Evolutionary conservation across 768 basidiomycete genomes (phyloP).

Genomic region (Tephrocybe sp.): DNA sequence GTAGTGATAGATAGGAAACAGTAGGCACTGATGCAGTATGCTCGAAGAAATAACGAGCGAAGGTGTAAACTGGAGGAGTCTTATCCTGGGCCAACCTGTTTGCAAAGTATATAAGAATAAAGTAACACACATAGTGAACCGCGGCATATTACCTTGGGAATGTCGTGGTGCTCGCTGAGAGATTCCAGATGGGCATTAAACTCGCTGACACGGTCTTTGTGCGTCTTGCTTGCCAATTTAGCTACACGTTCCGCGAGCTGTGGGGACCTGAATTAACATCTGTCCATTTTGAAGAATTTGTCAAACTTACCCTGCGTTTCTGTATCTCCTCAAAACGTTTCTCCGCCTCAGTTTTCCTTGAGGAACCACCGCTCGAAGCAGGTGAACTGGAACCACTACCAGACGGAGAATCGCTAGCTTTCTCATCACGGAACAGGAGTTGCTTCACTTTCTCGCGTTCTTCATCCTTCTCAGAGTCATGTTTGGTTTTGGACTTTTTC

Average conservation of each 20-base stretch:
- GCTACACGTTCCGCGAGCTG: slow-evolving; percentile 75
- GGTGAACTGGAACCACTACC: slow-evolving; percentile 64
- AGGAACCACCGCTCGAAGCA: slow-evolving; percentile 43
- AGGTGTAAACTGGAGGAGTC: slow-evolving; percentile 19
- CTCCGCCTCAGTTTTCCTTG: slow-evolving; percentile 83
- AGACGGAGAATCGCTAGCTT: slow-evolving; percentile 41
- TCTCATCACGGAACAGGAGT: slow-evolving; percentile 45
- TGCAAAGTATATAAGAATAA: slow-evolving; percentile 13
- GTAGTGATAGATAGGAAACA: slow-evolving; percentile 4
- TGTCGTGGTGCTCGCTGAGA: slow-evolving; percentile 92
- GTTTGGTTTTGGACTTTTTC: slow-evolving; percentile 71
- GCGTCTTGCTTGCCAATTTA: slow-evolving; percentile 78
- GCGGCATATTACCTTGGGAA: slow-evolving; percentile 67
- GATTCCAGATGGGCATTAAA: slow-evolving; percentile 85
- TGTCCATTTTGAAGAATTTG: not conserved
- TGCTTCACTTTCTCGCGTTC: slow-evolving; percentile 52
- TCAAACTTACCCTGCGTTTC: slow-evolving; percentile 61
- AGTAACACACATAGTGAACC: slow-evolving; percentile 1
- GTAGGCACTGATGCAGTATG: not conserved
- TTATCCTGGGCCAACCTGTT: slow-evolving; percentile 87
- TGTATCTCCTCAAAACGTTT: slow-evolving; percentile 87
- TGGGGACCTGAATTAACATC: slow-evolving; percentile 5
- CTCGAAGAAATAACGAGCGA: slow-evolving; percentile 7
- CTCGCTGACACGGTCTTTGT: slow-evolving; percentile 91
- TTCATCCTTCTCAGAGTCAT: slow-evolving; percentile 46